phyloP scores from a whole-genome alignment of 1,284 basidiomycete genomes.

The Papiliotrema fonsecae region DNA sequence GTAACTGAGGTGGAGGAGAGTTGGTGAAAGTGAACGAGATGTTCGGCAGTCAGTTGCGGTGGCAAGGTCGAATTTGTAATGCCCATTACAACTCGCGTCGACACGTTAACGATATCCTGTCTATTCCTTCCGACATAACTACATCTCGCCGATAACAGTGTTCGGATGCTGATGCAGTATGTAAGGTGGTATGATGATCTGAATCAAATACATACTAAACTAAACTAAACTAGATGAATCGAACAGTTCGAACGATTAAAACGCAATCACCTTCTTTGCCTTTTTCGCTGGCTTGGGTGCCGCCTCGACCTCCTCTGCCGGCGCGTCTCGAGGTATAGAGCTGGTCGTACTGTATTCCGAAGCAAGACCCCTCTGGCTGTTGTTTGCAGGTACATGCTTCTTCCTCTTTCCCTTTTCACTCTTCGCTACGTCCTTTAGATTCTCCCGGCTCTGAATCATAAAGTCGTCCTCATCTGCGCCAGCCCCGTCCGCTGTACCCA shows the following conservation, averaged over 20 bases:
- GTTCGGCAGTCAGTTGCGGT: no score
- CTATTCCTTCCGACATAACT: no score
- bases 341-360: neutral
- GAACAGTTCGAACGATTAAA: neutral
- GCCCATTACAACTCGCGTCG: no score
- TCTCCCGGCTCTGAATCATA: conserved; percentile 65
- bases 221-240: no score
- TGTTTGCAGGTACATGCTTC: conserved; percentile 32
- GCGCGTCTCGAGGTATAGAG: neutral
- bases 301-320: neutral
- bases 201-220: no score
- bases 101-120: no score
- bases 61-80: no score
- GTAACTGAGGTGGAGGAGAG: no score
- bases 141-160: no score
- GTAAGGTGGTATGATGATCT: no score
- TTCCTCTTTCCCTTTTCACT: conserved; percentile 34
- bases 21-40: no score
- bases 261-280: conserved; percentile 2
- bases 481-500: conserved; percentile 32
- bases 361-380: conserved; percentile 21
- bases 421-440: conserved; percentile 59
- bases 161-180: no score
- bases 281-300: neutral
- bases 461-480: conserved; percentile 93